Conservation (phyloP, 192 early-diverging fungal species). For the Chytriomyces sp. region DNA sequence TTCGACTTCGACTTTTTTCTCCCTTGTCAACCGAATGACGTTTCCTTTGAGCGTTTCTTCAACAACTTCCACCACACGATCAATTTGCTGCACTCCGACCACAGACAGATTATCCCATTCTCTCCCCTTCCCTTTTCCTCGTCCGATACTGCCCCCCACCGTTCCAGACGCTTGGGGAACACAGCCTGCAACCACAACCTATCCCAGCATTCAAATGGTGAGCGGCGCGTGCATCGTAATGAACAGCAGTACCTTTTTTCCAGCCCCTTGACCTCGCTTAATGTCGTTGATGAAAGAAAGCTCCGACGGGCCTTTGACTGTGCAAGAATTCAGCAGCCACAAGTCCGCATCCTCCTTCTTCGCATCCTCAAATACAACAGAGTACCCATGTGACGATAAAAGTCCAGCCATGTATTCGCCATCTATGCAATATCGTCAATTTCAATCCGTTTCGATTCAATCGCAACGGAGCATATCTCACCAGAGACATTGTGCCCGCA, state of each 20-base stretch:
- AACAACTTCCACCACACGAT: conserved; percentile 63
- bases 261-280: conserved; percentile 43
- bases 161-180: conserved; percentile 54
- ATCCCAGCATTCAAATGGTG: not conserved
- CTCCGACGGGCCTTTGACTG: conserved; percentile 65
- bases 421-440: conserved; percentile 18
- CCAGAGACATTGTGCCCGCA: conserved; percentile 49
- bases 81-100: conserved; percentile 67
- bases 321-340: conserved; percentile 69
- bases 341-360: conserved; percentile 50
- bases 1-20: conserved; percentile 39
- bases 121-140: conserved; percentile 32
- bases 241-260: conserved; percentile 42
- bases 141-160: conserved; percentile 15
- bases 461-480: not conserved
- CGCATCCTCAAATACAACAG: conserved; percentile 50
- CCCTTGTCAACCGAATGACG: conserved; percentile 48
- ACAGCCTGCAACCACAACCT: conserved; percentile 63
- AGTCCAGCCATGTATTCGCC: conserved; percentile 68
- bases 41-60: conserved; percentile 66
- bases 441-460: too few species aligned
- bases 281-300: conserved; percentile 63
- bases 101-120: conserved; percentile 55
- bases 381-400: conserved; percentile 56
- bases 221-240: not conserved